These are phyloP conservation scores for Fusarium avenaceum DNA, from an alignment of 2,329 filamentous ascomycete genomes.

Conservation along the genomic window DNA sequence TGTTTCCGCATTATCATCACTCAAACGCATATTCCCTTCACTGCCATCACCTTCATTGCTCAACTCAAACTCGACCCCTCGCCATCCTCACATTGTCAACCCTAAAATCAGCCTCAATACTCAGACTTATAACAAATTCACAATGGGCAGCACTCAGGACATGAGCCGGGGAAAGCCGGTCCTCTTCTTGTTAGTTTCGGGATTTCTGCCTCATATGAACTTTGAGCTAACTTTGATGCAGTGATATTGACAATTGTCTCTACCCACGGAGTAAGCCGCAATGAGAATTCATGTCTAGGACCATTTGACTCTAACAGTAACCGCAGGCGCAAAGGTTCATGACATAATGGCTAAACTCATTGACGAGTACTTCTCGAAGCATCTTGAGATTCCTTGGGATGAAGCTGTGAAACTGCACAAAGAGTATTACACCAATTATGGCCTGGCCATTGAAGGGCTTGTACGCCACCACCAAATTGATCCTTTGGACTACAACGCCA, in stretches of 20 bases:
- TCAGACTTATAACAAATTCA: constrained; percentile 27
- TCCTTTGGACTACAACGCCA: constrained; percentile 90
- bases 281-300: constrained; percentile 4
- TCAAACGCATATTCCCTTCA: constrained; percentile 35
- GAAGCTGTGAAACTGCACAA: constrained; percentile 89
- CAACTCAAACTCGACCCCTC: constrained; percentile 32
- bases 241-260: constrained; percentile 98
- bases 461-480: constrained; percentile 96
- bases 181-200: constrained; percentile 58
- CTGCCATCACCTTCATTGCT: constrained; percentile 24
- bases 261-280: constrained; percentile 82
- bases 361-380: constrained; percentile 71
- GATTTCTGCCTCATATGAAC: not conserved
- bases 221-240: constrained; percentile 58
- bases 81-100: constrained; percentile 24
- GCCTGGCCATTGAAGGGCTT: constrained; percentile 95
- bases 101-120: constrained; percentile 17
- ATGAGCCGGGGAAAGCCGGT: constrained; percentile 55
- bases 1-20: constrained; percentile 30
- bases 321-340: constrained; percentile 80
- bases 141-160: constrained; percentile 55
- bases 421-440: constrained; percentile 96
- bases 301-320: constrained; percentile 18
- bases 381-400: constrained; percentile 79
- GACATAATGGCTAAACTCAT: constrained; percentile 91